A percentile compares a stretch with the other conserved stretches of the same genome.
Conservation (phyloP, 768 basidiomycete species). For the Omphalotus guepiniiformis region DNA sequence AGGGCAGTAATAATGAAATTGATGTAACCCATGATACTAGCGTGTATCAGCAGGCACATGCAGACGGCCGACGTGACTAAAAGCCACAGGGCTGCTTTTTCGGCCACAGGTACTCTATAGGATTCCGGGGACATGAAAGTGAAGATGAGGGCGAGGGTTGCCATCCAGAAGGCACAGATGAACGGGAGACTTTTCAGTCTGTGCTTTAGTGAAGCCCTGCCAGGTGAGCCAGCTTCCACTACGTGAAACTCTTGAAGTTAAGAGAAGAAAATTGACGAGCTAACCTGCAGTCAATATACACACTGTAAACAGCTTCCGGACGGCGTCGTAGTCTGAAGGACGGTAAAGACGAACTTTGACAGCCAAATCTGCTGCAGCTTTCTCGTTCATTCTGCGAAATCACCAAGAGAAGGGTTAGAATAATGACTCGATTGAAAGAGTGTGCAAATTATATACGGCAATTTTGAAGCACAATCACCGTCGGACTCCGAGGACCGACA, state of each 20-base stretch:
- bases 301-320: conserved; percentile 13
- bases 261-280: not conserved
- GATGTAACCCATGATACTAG: not conserved
- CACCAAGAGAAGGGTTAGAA: too few relatives aligned
- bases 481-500: too few relatives aligned
- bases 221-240: conserved; percentile 18
- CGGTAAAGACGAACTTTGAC: conserved; percentile 12
- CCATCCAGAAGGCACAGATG: not conserved
- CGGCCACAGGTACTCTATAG: not conserved
- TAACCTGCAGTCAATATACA: conserved; percentile 10
- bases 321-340: conserved; percentile 12
- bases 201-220: conserved; percentile 8
- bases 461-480: too few relatives aligned
- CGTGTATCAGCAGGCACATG: not conserved
- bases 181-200: conserved; percentile 10
- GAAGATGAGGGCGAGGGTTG: not conserved
- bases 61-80: too few relatives aligned
- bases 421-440: too few relatives aligned
- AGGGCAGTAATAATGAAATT: conserved; percentile 5
- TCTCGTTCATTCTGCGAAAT: too few relatives aligned
- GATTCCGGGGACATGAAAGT: not conserved
- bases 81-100: not conserved
- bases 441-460: too few relatives aligned
- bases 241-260: not conserved
- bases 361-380: too few relatives aligned